These are phyloP conservation scores for Thielaviopsis populi DNA, from an alignment of 2,329 filamentous ascomycete genomes.

Conservation along the genomic window DNA sequence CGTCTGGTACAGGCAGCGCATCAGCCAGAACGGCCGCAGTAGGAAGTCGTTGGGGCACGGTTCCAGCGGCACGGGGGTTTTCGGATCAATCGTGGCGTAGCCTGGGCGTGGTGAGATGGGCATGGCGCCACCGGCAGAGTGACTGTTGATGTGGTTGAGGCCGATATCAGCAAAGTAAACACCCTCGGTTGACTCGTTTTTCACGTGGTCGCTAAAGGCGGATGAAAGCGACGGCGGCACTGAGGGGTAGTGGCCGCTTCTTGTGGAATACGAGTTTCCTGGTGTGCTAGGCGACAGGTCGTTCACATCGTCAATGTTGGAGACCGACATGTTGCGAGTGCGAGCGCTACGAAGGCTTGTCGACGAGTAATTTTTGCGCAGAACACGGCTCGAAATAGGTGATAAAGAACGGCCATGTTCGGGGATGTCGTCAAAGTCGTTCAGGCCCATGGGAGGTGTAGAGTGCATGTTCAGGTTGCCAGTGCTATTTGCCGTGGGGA, in stretches of 20 bases:
- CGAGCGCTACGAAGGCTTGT: constrained; percentile 58
- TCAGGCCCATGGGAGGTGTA: constrained; percentile 9
- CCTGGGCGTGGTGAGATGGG: constrained; percentile 37
- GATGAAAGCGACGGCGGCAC: constrained; percentile 53
- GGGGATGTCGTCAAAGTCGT: constrained; percentile 16
- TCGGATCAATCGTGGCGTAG: constrained; percentile 39
- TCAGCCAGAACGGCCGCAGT: constrained; percentile 93
- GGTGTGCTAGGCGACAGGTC: constrained; percentile 63
- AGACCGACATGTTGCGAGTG: constrained; percentile 56
- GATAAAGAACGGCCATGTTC: constrained; percentile 35
- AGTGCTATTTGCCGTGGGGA: background rate
- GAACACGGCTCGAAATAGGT: constrained; percentile 34
- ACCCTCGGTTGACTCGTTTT: constrained; percentile 47
- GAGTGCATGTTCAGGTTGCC: constrained; percentile 8
- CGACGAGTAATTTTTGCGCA: constrained; percentile 56
- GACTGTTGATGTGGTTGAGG: constrained; percentile 38
- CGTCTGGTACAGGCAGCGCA: constrained; percentile 87
- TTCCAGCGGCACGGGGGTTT: constrained; percentile 61
- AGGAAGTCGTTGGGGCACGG: constrained; percentile 80
- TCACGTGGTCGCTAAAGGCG: constrained; percentile 43
- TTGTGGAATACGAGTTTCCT: constrained; percentile 45
- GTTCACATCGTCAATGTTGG: constrained; percentile 43
- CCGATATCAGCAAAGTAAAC: constrained; percentile 73
- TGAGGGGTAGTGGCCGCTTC: constrained; percentile 35
- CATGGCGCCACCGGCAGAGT: constrained; percentile 2